Base-by-base conservation (phyloP, 2,329 filamentous ascomycete genomes). In the Bipolaris cookei region DNA sequence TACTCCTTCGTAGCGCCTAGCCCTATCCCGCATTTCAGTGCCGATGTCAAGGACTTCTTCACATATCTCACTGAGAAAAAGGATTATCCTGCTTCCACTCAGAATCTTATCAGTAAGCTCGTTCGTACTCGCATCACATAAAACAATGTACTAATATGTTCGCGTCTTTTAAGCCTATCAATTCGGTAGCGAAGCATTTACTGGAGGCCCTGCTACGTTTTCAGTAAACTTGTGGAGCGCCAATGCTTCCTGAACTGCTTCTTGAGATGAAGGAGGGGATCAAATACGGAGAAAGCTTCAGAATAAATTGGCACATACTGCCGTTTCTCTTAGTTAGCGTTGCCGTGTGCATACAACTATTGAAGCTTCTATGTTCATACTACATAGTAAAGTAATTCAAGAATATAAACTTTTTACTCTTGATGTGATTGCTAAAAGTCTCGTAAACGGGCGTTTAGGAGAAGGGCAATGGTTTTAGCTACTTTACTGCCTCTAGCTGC, bases 41-140 rank as follows among this genome's bases (percentile, higher is more conserved):
- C 79, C 21, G 84, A 89, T 68, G 64, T 88, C 62, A 79, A 79
- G 64, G 71, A 79, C 7, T 88, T 88, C 76, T 78, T 85, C 67
- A 78, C 75, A n/a, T 88, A 87, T 69, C 76, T 89, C 14, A 76
- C 77, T 39, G 52, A 65, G 18, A 80, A 73, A 63, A 75, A 86
- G 62, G 78, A 78, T 2, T 77, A 82, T 42, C 65, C 67, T 1
- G 58, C 56, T 25, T 54, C 46, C 14, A 54, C 34, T n/a, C 66
- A 67, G 54, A 58, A 68, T 41, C 47, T 70, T 10, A 67, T 67
- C 16, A 58, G 67, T 67, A 50, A 58, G 67, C 62, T 32, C 21
- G 4, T 21, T 2, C 45, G 2, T 28, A 25, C 32, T 3, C 8
- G 16, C 21, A 10, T 14, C 16, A 28, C 2, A n/a, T 14, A 1